These are phyloP conservation scores for Plantago lanceolata DNA, from an alignment of 305 asterid species.

Conservation along the genomic window DNA sequence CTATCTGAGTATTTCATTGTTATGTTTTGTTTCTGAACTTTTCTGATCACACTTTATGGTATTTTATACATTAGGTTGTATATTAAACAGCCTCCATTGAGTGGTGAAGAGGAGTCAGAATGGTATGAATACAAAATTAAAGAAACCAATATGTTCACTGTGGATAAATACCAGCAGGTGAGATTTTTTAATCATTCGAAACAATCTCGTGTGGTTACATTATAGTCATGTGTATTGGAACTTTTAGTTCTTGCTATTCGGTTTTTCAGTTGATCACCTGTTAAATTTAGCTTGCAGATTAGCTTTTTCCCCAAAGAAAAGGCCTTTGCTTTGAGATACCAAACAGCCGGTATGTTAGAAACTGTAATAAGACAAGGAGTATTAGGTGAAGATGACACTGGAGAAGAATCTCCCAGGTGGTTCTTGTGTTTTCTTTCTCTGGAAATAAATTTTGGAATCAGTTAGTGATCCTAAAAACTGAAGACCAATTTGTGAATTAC, in stretches of 20 bases:
- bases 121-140: constrained; percentile 96
- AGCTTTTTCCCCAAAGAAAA: constrained; percentile 77
- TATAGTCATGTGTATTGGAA: constrained; percentile 1
- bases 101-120: constrained; percentile 53
- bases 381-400: constrained; percentile 91
- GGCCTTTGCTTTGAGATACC: constrained; percentile 92
- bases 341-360: constrained; percentile 93
- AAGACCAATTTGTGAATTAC: background rate
- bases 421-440: constrained; percentile 20
- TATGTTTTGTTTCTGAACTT: constrained; percentile 14
- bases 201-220: constrained; percentile 19
- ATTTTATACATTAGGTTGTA: constrained; percentile 52
- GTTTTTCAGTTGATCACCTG: constrained; percentile 38
- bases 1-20: background rate
- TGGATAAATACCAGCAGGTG: constrained; percentile 97
- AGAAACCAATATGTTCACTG: constrained; percentile 90
- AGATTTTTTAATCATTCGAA: constrained; percentile 28
- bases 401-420: constrained; percentile 89
- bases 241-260: constrained; percentile 16
- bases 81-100: constrained; percentile 68
- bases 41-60: constrained; percentile 18
- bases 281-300: constrained; percentile 77
- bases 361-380: constrained; percentile 90
- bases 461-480: constrained; percentile 2
- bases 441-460: background rate